These are phyloP conservation scores for Macaranga tanarius DNA, from an alignment of 441 rosid genomes.

Conservation along the genomic window DNA sequence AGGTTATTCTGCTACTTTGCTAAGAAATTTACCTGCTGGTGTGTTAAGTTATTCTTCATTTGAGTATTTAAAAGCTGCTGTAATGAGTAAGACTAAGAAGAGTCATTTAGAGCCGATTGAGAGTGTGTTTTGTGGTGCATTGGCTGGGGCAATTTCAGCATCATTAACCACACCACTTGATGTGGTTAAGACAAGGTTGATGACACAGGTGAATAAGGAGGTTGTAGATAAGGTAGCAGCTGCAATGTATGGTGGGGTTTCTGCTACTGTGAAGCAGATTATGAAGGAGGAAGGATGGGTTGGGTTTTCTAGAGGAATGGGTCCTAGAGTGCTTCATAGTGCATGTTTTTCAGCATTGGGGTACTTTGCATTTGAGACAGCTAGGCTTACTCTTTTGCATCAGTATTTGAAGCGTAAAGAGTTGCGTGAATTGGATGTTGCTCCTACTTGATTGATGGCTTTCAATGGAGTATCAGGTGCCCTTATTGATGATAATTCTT, in stretches of 20 bases:
- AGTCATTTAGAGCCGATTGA: slow-evolving; percentile 72
- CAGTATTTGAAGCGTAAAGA: slow-evolving; percentile 69
- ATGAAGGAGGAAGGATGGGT: slow-evolving; percentile 89
- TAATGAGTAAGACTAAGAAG: slow-evolving; percentile 59
- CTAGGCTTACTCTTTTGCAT: slow-evolving; percentile 70
- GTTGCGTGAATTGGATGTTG: slow-evolving; percentile 36
- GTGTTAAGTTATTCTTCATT: slow-evolving; percentile 89
- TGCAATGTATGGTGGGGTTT: slow-evolving; percentile 61
- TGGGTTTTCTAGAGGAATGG: slow-evolving; percentile 82
- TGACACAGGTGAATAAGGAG: slow-evolving; percentile 77
- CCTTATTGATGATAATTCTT: slow-evolving; percentile 6
- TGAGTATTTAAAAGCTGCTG: slow-evolving; percentile 86
- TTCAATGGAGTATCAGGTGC: neutral
- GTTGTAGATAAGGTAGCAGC: slow-evolving; percentile 50
- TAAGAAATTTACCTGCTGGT: slow-evolving; percentile 90
- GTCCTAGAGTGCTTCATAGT: slow-evolving; percentile 86
- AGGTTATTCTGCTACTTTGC: slow-evolving; percentile 82
- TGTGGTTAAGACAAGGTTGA: slow-evolving; percentile 88
- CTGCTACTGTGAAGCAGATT: slow-evolving; percentile 67
- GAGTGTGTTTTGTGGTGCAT: slow-evolving; percentile 82
- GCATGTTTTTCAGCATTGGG: slow-evolving; percentile 90
- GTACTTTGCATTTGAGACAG: slow-evolving; percentile 94
- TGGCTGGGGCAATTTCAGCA: slow-evolving; percentile 93
- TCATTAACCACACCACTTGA: slow-evolving; percentile 85
- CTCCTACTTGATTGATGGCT: slow-evolving; percentile 31